Evolutionary conservation across 805 yeast species (phyloP), one percentile per base, ranked within the genome.

Genomic region (Peterozyma toletana): DNA sequence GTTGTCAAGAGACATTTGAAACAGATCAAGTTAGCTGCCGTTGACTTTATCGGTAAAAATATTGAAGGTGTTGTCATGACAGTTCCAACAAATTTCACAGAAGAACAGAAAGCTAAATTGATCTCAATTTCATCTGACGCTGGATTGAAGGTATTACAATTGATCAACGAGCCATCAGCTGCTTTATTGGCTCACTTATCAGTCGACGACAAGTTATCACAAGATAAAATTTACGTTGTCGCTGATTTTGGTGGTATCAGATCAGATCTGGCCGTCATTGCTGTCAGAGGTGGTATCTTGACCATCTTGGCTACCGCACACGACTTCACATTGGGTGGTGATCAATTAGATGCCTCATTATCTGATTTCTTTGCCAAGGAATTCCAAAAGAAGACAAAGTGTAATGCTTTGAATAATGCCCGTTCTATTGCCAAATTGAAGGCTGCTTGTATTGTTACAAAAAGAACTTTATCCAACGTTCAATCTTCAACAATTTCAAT

Each of bases 231-330:
- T 48, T 82, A 82, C 58, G 95, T 88, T 40, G 96, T 93, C 53
- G 95, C 95, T 44, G 99, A 93, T 66, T 86, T 93, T 57, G 99
- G 99, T 63, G 97, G 96, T 60, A 75, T 89, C 54, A 78, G 98
- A 68, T 83, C 96, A 36, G 98, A 93, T 61, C 96, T 90, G 49
- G 96, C 98, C 47, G 90, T 93, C 41, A 71, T 93, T 56, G 81
- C 97, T 35, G 86, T 83, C 43, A 82, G 97, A 71, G 96, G 96
- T 51, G 99, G 99, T 57, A 78, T 93, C 53, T 75, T 86, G 68
- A 91, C 99, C 44, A 72, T 88, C 39, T 73, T 93, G 54, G 83
- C 95, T 48, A 87, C 96, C 52, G 78, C 80, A 47, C 96, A 89
- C 59, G 85, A 86, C 62, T 71, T 71, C 54, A 80, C 77, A 43